A percentile compares a stretch with the other conserved stretches of the same genome.
Evolutionary conservation across 768 basidiomycete genomes (phyloP).

Genomic region (Dictyophora rubrovolvata): DNA sequence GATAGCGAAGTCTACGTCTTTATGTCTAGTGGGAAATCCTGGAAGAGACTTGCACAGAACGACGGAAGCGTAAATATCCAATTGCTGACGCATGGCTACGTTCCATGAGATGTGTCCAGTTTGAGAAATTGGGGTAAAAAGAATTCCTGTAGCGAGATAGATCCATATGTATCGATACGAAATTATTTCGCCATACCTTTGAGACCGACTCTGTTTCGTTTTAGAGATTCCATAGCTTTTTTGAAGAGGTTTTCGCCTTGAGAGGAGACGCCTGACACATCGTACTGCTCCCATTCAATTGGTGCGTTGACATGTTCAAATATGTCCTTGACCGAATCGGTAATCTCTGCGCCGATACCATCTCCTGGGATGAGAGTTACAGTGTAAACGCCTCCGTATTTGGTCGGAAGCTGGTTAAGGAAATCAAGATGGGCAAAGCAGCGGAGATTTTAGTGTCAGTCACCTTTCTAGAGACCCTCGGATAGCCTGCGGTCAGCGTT

Average conservation of each 20-base stretch:
- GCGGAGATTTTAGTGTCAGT: constrained; percentile 17
- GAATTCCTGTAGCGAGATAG: constrained; percentile 56
- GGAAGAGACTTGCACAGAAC: constrained; percentile 97
- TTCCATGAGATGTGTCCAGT: constrained; percentile 99
- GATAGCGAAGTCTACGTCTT: constrained; percentile 96
- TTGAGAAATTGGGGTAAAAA: constrained; percentile 96
- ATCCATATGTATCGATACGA: not conserved
- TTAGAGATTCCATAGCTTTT: constrained; percentile 95
- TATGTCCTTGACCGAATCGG: constrained; percentile 97
- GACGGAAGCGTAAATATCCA: constrained; percentile 98
- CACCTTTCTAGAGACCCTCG: constrained; percentile 64
- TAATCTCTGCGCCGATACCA: constrained; percentile 94
- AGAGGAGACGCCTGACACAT: constrained; percentile 93
- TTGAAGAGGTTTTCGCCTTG: constrained; percentile 92
- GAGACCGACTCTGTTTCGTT: constrained; percentile 94
- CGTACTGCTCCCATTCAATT: constrained; percentile 98
- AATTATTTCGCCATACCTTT: constrained; percentile 57
- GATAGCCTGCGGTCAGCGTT: constrained; percentile 70
- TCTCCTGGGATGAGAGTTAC: constrained; percentile 98
- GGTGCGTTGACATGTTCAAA: constrained; percentile 96
- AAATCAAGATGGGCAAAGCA: not conserved
- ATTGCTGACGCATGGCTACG: constrained; percentile 98
- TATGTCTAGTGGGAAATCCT: constrained; percentile 91
- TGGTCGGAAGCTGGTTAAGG: constrained; percentile 59
- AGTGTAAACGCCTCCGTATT: constrained; percentile 89